Evolutionary conservation across 2,329 filamentous ascomycete genomes (phyloP).

Genomic region (Paracoccidioides lutzii): DNA sequence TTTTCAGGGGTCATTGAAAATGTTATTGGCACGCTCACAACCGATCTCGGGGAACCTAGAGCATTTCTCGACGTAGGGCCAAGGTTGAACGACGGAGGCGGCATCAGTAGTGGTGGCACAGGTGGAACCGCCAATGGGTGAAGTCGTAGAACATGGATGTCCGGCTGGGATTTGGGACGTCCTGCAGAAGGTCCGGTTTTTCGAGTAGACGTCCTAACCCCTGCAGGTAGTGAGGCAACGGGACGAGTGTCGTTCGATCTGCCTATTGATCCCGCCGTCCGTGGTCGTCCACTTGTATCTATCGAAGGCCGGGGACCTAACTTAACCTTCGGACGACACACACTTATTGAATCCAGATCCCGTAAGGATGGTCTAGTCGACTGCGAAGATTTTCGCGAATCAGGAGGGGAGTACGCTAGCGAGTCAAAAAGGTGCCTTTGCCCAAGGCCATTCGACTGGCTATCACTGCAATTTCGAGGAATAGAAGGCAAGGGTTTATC

Average conservation of each 20-base stretch:
- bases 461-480: conserved; percentile 13
- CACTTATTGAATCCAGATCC: conserved; percentile 31
- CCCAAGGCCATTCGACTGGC: conserved; percentile 11
- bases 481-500: conserved; percentile 9
- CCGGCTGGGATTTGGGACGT: conserved; percentile 34
- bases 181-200: conserved; percentile 35
- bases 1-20: conserved; percentile 74
- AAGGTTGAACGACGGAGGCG: conserved; percentile 24
- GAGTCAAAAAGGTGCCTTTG: conserved; percentile 23
- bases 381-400: conserved; percentile 28
- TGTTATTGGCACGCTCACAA: conserved; percentile 33
- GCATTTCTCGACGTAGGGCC: conserved; percentile 19
- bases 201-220: conserved; percentile 53
- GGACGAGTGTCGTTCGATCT: conserved; percentile 46
- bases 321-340: conserved; percentile 57
- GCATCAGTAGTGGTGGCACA: conserved; percentile 28
- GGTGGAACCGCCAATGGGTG: conserved; percentile 21
- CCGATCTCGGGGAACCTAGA: conserved; percentile 24
- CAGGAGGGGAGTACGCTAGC: conserved; percentile 22
- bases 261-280: conserved; percentile 41
- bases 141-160: conserved; percentile 19
- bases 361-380: conserved; percentile 32
- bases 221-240: conserved; percentile 65
- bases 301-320: conserved; percentile 72
- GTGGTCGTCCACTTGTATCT: conserved; percentile 46